phyloP scores from a whole-genome alignment of 805 yeast species.

The Lachancea sp. region DNA sequence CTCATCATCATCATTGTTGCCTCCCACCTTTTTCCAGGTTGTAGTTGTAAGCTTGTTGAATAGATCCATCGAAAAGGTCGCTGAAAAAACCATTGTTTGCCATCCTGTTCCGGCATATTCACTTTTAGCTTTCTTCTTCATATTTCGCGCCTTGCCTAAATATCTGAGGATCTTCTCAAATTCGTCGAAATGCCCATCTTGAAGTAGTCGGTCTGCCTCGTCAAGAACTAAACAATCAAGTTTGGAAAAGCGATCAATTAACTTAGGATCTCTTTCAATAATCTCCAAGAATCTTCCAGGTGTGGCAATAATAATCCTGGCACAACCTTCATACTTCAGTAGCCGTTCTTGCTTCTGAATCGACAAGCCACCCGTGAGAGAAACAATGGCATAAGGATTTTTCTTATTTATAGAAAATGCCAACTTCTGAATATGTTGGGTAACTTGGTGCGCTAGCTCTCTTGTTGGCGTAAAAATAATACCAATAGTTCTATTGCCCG shows the following conservation, averaged over 20 bases:
- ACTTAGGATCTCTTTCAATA: conserved; percentile 50
- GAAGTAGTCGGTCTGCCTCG: conserved; percentile 92
- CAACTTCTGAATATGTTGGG: conserved; percentile 60
- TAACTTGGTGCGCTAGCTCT: conserved; percentile 92
- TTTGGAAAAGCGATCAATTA: conserved; percentile 37
- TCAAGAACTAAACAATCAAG: conserved; percentile 64
- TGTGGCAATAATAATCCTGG: conserved; percentile 76
- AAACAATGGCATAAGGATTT: conserved; percentile 55
- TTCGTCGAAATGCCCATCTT: conserved; percentile 95
- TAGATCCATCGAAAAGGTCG: conserved; percentile 80
- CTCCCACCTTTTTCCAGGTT: conserved; percentile 24
- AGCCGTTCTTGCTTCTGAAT: conserved; percentile 88
- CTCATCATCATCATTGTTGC: conserved; percentile 27
- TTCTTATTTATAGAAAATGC: conserved; percentile 36
- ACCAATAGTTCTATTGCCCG: conserved; percentile 50
- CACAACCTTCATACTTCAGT: conserved; percentile 61
- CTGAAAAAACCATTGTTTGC: conserved; percentile 92
- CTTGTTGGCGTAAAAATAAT: conserved; percentile 91
- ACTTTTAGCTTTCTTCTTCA: conserved; percentile 32
- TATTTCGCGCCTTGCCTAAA: conserved; percentile 42
- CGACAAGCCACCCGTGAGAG: conserved; percentile 91
- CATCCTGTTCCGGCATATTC: conserved; percentile 44
- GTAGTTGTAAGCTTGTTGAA: conserved; percentile 63
- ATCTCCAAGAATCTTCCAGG: conserved; percentile 90
- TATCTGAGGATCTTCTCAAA: conserved; percentile 72